Percentiles rank a stretch among this genome's conserved stretches.
phyloP scores from a whole-genome alignment of 352 stramenopile genomes.

The Phytophthora sojae region DNA sequence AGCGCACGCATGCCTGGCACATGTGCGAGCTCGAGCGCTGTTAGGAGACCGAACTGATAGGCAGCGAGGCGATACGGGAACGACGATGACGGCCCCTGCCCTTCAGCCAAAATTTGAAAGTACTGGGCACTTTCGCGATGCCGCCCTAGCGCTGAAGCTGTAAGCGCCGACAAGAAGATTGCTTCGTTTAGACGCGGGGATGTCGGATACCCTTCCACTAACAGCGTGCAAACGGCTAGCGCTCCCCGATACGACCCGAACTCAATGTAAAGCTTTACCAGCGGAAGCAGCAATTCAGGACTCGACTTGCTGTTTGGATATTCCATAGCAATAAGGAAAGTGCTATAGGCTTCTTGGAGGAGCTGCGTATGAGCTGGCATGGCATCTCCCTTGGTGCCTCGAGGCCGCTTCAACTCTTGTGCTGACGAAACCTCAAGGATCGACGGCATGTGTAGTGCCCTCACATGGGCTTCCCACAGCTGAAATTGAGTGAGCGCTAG shows the following conservation, averaged over 20 bases:
- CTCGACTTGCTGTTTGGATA: constrained; percentile 75
- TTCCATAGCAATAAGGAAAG: constrained; percentile 84
- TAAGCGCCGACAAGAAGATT: constrained; percentile 73
- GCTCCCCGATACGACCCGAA: constrained; percentile 66
- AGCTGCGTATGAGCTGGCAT: constrained; percentile 32
- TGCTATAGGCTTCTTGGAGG: constrained; percentile 70
- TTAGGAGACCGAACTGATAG: constrained; percentile 69
- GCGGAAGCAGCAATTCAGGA: constrained; percentile 56
- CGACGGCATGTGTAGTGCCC: constrained; percentile 46
- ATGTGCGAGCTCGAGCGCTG: constrained; percentile 60
- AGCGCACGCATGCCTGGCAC: constrained; percentile 50
- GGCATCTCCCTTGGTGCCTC: constrained; percentile 6
- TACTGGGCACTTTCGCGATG: constrained; percentile 74
- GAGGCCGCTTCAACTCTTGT: constrained; percentile 18
- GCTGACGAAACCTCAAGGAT: constrained; percentile 26
- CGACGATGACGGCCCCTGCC: constrained; percentile 36
- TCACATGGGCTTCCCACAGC: constrained; percentile 59
- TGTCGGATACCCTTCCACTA: constrained; percentile 67
- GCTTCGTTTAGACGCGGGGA: constrained; percentile 52
- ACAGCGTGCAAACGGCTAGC: constrained; percentile 69
- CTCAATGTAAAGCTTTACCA: constrained; percentile 76
- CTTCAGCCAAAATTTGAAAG: constrained; percentile 73
- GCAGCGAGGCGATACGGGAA: constrained; percentile 49
- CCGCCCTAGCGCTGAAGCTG: constrained; percentile 59
- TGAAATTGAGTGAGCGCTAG: constrained; percentile 68